phyloP scores from a whole-genome alignment of 192 early-diverging fungal species.

The Entophlyctis luteolus region DNA sequence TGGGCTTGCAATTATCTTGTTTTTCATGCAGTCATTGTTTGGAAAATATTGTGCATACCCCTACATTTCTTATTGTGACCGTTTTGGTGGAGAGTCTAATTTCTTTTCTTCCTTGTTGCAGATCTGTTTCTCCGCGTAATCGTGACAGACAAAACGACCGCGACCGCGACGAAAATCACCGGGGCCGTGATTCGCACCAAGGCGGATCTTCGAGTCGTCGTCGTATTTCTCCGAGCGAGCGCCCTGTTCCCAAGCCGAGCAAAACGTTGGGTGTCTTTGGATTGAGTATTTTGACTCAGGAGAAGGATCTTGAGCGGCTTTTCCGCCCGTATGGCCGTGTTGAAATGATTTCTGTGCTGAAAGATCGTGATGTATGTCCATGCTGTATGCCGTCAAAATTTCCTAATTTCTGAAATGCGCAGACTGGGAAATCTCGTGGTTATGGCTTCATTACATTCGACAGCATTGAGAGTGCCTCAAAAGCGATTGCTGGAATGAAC shows the following conservation, averaged over 20 bases:
- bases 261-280: conserved; percentile 72
- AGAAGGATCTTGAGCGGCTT: conserved; percentile 54
- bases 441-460: conserved; percentile 67
- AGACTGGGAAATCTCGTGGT: conserved; percentile 63
- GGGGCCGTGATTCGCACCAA: background rate
- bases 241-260: conserved; percentile 18
- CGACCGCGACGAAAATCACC: background rate
- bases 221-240: background rate
- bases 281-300: conserved; percentile 55
- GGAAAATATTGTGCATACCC: background rate
- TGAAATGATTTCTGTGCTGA: conserved; percentile 59
- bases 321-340: conserved; percentile 58
- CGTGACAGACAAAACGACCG: background rate
- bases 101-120: background rate
- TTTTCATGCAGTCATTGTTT: background rate
- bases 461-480: conserved; percentile 44
- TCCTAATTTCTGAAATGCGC: background rate
- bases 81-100: background rate
- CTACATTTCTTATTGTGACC: background rate
- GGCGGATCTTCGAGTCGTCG: background rate
- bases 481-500: conserved; percentile 59
- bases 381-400: background rate
- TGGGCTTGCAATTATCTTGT: background rate
- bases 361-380: conserved; percentile 41
- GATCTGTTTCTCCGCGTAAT: background rate